Evolutionary conservation across 129 eudicot species (phyloP).

Genomic region (Chrysanthemum makinoi): DNA sequence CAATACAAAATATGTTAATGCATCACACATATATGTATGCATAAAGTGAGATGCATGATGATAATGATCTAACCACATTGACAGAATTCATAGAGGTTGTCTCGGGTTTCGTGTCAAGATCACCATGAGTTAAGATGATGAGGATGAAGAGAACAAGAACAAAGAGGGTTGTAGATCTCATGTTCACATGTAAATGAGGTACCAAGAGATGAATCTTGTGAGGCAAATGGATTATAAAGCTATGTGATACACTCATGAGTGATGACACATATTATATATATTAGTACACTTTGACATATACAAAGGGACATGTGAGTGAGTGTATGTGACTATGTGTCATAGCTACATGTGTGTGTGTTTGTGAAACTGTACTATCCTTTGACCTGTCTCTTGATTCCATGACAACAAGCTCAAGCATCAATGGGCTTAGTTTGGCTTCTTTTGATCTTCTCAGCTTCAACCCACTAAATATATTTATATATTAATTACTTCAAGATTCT

Average conservation of each 20-base stretch:
- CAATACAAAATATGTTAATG: constrained; percentile 9
- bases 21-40: not conserved
- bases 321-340: constrained; percentile 19
- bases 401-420: constrained; percentile 57
- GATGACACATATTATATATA: no score
- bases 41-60: not conserved
- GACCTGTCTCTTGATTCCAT: constrained; percentile 67
- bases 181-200: constrained; percentile 8
- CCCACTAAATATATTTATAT: not conserved
- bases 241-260: not conserved
- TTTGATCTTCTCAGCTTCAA: constrained; percentile 12
- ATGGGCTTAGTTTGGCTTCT: constrained; percentile 33
- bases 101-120: constrained; percentile 20
- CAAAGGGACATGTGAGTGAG: constrained; percentile 2
- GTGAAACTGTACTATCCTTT: constrained; percentile 38
- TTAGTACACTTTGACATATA: no score
- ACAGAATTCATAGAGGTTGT: constrained; percentile 30
- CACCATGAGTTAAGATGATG: constrained; percentile 33
- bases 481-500: constrained; percentile 2
- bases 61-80: constrained; percentile 32
- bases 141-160: constrained; percentile 24
- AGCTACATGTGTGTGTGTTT: constrained; percentile 21
- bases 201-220: constrained; percentile 5
- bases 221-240: not conserved
- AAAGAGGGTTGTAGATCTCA: constrained; percentile 35